A percentile compares a stretch with the other conserved stretches of the same genome.
Evolutionary conservation across 495 filamentous ascomycete genomes (phyloP).

Genomic region (Apodospora peruviana): DNA sequence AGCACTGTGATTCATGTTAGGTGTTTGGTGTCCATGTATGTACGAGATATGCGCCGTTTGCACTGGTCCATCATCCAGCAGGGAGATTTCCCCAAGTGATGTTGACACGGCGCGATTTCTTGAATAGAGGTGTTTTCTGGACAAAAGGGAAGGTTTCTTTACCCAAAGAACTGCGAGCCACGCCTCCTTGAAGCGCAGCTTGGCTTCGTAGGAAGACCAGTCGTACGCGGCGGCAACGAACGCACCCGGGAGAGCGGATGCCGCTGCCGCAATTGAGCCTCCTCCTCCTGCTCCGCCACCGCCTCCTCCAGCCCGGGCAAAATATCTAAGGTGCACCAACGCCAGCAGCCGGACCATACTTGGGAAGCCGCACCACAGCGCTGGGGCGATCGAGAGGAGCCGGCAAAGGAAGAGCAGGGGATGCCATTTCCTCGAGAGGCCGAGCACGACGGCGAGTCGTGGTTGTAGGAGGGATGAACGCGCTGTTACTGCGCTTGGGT

Average conservation of each 20-base stretch:
- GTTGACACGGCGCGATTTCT: too few relatives aligned
- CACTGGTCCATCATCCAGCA: too few relatives aligned
- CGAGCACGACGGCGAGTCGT: slow-evolving; percentile 44
- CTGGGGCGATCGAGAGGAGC: slow-evolving; percentile 37
- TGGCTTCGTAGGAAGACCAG: neutral
- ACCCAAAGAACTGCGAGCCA: neutral
- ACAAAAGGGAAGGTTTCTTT: neutral
- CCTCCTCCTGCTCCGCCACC: slow-evolving; percentile 39
- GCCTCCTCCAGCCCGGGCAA: slow-evolving; percentile 21
- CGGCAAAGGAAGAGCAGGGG: slow-evolving; percentile 40
- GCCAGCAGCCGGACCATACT: slow-evolving; percentile 40
- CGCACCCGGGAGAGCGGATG: neutral
- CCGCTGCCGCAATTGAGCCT: slow-evolving; percentile 47
- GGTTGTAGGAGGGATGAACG: slow-evolving; percentile 56
- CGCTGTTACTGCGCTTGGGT: slow-evolving; percentile 57
- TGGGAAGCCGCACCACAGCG: slow-evolving; percentile 39
- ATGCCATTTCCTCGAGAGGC: slow-evolving; percentile 42
- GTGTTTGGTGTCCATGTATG: neutral
- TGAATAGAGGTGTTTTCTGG: neutral
- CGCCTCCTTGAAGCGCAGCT: neutral
- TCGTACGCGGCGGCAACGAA: neutral
- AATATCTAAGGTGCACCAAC: slow-evolving; percentile 22
- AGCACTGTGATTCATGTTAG: slow-evolving; percentile 52
- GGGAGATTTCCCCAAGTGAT: too few relatives aligned
- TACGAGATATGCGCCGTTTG: too few relatives aligned